Evolutionary conservation across 169 alveolate species (phyloP), one percentile per base, ranked within the genome.

Genomic region (Eimeria tenella): DNA sequence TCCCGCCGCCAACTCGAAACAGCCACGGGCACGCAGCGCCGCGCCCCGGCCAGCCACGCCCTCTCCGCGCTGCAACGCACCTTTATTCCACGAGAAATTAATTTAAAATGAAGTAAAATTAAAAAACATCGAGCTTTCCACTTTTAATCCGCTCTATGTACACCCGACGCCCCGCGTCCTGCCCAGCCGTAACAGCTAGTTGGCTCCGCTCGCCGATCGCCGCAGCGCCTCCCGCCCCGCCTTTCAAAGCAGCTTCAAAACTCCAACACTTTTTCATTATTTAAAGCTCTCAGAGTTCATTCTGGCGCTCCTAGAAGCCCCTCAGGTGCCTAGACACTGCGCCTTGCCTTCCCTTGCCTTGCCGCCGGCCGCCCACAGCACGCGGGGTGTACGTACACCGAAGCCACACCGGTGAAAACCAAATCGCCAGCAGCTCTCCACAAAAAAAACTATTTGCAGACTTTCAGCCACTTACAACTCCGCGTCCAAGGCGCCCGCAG

Each of bases 11-110:
- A 55, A 71, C 56, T 5, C 5, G 53, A 55, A 71, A 25, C 55
- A 71, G 77, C 77, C 82, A 25, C 58, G 58, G 8, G 15, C 82
- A 25, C 82, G 56, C 82, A 53, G 82, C 82, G 23, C 58, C 82
- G 56, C 56, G 11, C 82, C 82, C 56, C 82, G 21, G 17, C 5
- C 82, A 31, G 21, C 82, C 15, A 23, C 42, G 53, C 50, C 8
- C 42, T 55, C 17, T 71, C 56, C 50, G 42, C 42, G 42, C 42
- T 50, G 21, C 79, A 23, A 21, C 21, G 10, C 65, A 15, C 5
- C 65, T 9, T 10, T 68, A 3, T 5, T 63, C 1, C 5, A 50
- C 9, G 7, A 68, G 31, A 68, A 68, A 21, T 65, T 1, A 68
- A 5, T 68, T 8, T 8, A 68, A 23, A 68, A 4, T 13, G 15